phyloP scores from a whole-genome alignment of 176 grass and related monocot species.

The Thinopyrum elongatum region DNA sequence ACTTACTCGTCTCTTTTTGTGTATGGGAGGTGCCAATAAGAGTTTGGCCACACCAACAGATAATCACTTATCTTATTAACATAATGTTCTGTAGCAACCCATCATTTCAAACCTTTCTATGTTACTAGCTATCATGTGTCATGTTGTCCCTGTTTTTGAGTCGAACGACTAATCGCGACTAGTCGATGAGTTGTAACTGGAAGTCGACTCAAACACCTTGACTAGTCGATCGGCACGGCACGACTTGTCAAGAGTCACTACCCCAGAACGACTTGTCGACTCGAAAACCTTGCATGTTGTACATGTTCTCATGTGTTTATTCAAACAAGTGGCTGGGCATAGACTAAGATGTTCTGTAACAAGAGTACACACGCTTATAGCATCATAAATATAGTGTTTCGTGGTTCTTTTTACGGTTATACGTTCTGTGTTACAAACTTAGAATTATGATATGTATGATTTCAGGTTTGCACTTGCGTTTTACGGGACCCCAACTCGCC shows the following conservation, averaged over 20 bases:
- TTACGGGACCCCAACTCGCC: conserved; percentile 68
- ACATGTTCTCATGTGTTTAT: neutral
- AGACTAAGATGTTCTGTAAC: neutral
- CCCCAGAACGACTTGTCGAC: too few relatives aligned
- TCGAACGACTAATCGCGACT: too few relatives aligned
- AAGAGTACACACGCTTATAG: neutral
- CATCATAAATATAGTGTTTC: neutral
- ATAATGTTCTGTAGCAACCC: neutral
- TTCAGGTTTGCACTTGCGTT: conserved; percentile 98
- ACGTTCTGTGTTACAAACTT: conserved; percentile 1
- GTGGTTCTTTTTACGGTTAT: neutral
- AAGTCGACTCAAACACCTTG: too few relatives aligned
- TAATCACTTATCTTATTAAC: neutral
- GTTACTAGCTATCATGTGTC: neutral
- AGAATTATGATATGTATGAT: conserved; percentile 16
- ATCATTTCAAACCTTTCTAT: neutral
- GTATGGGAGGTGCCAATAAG: neutral
- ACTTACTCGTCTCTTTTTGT: neutral
- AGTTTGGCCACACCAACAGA: neutral
- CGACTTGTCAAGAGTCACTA: too few relatives aligned
- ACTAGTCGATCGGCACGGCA: too few relatives aligned
- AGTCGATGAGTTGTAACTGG: too few relatives aligned
- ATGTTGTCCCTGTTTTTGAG: neutral
- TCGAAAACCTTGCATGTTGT: neutral
- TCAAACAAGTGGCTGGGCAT: conserved; percentile 9